Base-by-base conservation (phyloP, 2,329 filamentous ascomycete species). In the Penicillium sp. region DNA sequence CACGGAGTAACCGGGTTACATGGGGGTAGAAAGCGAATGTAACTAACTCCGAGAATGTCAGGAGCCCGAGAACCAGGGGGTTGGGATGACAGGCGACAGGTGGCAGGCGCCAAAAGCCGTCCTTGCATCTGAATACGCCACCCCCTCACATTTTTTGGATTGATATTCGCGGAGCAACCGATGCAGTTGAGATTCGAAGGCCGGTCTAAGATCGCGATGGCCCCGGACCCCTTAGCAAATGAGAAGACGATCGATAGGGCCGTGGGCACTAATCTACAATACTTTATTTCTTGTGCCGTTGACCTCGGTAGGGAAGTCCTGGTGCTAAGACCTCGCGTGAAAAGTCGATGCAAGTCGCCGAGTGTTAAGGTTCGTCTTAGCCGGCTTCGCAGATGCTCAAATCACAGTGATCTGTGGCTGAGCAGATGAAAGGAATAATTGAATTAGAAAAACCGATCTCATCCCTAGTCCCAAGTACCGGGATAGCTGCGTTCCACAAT, bases 401-500 rank as follows among this genome's bases (percentile, higher is more conserved):
- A 15, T 21, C 38, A 21, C 38, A 13, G 15, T 5, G 3, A 6
- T 24, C 9, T 13, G 18, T 23, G 10, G 13, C 15, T 2, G 8
- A 18, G 16, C 7, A 7, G 13, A 38, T 21, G 9, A 15, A 38
- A 16, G 10, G 7, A 29, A 29, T 5, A 29, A 29, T 3, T 10
- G 28, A 29, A 29, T 29, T 15, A 15, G 18, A 24, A 15, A 24
- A 15, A 6, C 16, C n/a, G 41, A 42, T 42, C 23, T 42, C 23
- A 42, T 16, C 23, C 24, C 23, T 16, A n/a, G 41, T 42, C 46
- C 54, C 57, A 52, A 47, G 31, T 54, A 59, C 54, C 54, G 42
- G 54, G 57, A 53, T 38, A 55, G 16, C 42, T 34, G 29, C 47
- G 52, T 55, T 50, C 47, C 50, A 55, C 49, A 23, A 53, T 59